Percentiles rank a stretch among this genome's conserved stretches.
Evolutionary conservation across 495 filamentous ascomycete species (phyloP).

Genomic region (Rostrohypoxylon terebratum): DNA sequence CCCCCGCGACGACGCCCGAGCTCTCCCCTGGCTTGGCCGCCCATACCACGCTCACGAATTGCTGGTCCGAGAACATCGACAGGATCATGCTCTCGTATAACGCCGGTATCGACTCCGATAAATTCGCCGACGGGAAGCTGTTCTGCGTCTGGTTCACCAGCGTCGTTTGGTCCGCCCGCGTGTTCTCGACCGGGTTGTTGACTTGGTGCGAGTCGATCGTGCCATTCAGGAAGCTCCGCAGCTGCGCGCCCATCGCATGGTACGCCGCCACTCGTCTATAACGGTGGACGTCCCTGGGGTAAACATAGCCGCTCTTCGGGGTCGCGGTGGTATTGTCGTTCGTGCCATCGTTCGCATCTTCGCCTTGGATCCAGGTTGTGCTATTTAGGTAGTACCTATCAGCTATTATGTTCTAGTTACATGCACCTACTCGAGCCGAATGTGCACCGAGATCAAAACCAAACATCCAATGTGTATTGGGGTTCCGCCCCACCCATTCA

Average conservation of each 20-base stretch:
- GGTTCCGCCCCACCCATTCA: neutral
- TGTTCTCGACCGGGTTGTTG: constrained; percentile 52
- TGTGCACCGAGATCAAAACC: neutral
- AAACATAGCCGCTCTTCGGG: constrained; percentile 51
- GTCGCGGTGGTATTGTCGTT: constrained; percentile 54
- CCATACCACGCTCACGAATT: constrained; percentile 54
- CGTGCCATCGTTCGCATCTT: constrained; percentile 52
- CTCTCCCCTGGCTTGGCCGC: constrained; percentile 48
- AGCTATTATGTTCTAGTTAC: constrained; percentile 6
- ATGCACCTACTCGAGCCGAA: neutral
- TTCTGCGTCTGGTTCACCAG: constrained; percentile 48
- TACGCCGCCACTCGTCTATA: constrained; percentile 53
- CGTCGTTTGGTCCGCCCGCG: constrained; percentile 52
- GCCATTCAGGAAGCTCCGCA: constrained; percentile 53
- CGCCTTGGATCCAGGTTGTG: constrained; percentile 49
- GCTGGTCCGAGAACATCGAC: constrained; percentile 50
- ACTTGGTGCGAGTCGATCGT: constrained; percentile 48
- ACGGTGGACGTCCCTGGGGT: constrained; percentile 40
- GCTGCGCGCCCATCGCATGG: constrained; percentile 50
- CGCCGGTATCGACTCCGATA: constrained; percentile 41
- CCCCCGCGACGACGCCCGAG: constrained; percentile 32
- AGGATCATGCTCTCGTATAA: constrained; percentile 55
- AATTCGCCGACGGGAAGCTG: constrained; percentile 45
- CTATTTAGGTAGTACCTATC: constrained; percentile 21
- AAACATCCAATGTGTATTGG: too few species aligned